phyloP scores from a whole-genome alignment of 2,329 filamentous ascomycete species.

The Pestalotiopsis fici region DNA sequence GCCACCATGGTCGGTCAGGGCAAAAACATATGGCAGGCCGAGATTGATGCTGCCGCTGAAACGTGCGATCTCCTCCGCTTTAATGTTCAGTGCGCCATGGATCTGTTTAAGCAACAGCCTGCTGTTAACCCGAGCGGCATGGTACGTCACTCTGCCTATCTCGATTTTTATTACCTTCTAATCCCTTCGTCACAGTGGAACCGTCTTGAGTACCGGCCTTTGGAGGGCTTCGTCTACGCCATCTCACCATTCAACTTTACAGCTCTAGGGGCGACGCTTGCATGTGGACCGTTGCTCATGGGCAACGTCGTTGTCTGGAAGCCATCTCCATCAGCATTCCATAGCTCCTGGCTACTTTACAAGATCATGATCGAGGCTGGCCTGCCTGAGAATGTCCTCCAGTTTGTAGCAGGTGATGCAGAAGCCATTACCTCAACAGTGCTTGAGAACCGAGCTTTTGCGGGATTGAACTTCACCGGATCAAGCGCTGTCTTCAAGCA shows the following conservation, averaged over 20 bases:
- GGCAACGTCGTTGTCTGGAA: constrained; percentile 45
- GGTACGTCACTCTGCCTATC: neutral
- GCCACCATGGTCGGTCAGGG: constrained; percentile 95
- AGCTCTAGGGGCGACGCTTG: constrained; percentile 37
- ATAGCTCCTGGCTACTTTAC: constrained; percentile 34
- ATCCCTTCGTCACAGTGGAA: constrained; percentile 10
- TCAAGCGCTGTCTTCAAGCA: constrained; percentile 37
- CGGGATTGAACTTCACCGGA: constrained; percentile 32
- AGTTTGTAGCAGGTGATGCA: constrained; percentile 39
- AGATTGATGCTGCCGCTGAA: constrained; percentile 88
- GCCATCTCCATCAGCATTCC: constrained; percentile 33
- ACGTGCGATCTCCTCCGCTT: constrained; percentile 90
- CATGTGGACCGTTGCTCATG: constrained; percentile 34
- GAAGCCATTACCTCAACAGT: constrained; percentile 15
- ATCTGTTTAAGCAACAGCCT: constrained; percentile 86
- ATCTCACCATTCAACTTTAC: constrained; percentile 45
- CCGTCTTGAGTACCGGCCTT: constrained; percentile 34
- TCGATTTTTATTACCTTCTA: neutral
- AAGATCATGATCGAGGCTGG: constrained; percentile 41
- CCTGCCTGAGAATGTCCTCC: constrained; percentile 31
- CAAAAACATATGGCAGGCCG: constrained; percentile 98
- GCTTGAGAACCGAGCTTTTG: neutral
- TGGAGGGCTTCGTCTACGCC: constrained; percentile 43
- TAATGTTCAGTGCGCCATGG: constrained; percentile 90
- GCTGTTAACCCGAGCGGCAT: neutral